phyloP scores from a whole-genome alignment of 306 rosid species.

The Pyrus communis region DNA sequence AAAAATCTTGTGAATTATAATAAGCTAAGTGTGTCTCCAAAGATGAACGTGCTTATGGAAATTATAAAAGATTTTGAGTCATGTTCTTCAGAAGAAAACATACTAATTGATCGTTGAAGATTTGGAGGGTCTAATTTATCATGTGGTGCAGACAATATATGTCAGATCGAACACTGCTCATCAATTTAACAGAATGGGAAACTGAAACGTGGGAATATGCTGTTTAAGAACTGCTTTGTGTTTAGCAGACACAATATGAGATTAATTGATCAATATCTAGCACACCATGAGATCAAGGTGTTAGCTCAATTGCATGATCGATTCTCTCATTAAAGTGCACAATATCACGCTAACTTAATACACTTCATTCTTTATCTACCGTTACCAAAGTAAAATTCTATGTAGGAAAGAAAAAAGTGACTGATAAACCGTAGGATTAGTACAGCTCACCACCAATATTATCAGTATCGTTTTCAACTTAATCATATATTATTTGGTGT shows the following conservation, averaged over 20 bases:
- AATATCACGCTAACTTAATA: too few species aligned
- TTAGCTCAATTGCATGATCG: too few species aligned
- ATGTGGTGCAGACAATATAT: not conserved
- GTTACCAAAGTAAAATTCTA: too few species aligned
- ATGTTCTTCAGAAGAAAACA: not conserved
- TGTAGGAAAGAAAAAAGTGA: too few species aligned
- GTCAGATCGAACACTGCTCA: not conserved
- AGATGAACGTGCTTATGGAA: not conserved
- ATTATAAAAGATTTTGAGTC: not conserved
- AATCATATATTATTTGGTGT: too few species aligned
- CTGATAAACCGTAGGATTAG: too few species aligned
- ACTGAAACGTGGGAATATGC: conserved; percentile 7
- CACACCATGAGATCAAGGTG: too few species aligned
- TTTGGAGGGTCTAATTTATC: not conserved
- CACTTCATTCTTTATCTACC: too few species aligned
- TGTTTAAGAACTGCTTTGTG: not conserved
- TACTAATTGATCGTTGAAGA: not conserved
- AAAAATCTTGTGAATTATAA: not conserved
- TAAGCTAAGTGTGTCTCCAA: not conserved
- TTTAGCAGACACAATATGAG: conserved; percentile 14
- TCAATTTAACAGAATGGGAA: not conserved
- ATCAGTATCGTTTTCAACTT: too few species aligned
- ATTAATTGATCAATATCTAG: not conserved
- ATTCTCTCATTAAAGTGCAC: too few species aligned
- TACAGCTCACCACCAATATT: too few species aligned